Conservation (phyloP, 352 stramenopile genomes). For the Hyphochytrium catenoides region DNA sequence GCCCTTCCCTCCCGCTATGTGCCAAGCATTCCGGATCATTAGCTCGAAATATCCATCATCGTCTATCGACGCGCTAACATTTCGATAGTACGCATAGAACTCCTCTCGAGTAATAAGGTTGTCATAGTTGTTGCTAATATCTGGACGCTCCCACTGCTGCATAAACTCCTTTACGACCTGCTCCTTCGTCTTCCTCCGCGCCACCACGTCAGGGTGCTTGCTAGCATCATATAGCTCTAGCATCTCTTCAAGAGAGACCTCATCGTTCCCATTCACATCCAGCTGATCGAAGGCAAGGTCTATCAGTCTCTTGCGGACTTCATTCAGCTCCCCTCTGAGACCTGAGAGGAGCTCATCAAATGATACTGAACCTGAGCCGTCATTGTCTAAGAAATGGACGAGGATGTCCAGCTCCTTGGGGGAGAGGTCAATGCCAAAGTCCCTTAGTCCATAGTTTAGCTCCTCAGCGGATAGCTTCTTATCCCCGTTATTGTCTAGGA, state of each 20-base stretch:
- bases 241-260: constrained; percentile 49
- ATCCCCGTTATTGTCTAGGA: constrained; percentile 67
- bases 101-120: constrained; percentile 53
- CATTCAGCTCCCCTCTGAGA: constrained; percentile 43
- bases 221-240: constrained; percentile 41
- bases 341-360: constrained; percentile 57
- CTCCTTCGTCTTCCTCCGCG: constrained; percentile 32
- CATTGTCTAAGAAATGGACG: constrained; percentile 53
- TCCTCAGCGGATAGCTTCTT: constrained; percentile 32
- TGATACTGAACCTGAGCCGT: constrained; percentile 44
- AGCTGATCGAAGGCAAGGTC: constrained; percentile 42
- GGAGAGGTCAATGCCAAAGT: constrained; percentile 22
- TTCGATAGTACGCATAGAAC: constrained; percentile 69
- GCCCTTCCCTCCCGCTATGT: constrained; percentile 54
- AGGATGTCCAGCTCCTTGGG: constrained; percentile 29
- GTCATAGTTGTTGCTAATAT: constrained; percentile 46
- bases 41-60: constrained; percentile 77
- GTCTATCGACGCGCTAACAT: constrained; percentile 64
- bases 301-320: constrained; percentile 38
- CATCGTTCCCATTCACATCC: constrained; percentile 33
- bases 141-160: constrained; percentile 59
- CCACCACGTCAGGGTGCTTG: constrained; percentile 55
- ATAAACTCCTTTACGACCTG: constrained; percentile 53
- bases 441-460: constrained; percentile 28
- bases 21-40: constrained; percentile 68